Evolutionary conservation across 108 stramenopile genomes (phyloP).

Genomic region (Skeletonema tropicum): DNA sequence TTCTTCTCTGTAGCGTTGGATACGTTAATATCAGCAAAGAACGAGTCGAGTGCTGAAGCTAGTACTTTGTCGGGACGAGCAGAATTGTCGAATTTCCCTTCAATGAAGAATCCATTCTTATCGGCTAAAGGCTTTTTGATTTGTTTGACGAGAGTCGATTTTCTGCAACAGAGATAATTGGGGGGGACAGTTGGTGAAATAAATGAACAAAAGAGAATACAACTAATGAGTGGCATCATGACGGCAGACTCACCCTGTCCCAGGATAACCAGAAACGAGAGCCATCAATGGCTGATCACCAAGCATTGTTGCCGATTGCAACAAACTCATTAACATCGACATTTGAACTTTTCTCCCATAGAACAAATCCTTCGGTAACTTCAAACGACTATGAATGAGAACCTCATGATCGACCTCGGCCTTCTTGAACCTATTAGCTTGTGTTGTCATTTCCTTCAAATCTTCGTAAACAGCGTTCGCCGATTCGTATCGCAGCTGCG

Average conservation of each 20-base stretch:
- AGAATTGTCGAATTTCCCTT: conserved; percentile 30
- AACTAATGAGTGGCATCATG: background rate
- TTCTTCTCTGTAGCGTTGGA: background rate
- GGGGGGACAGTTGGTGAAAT: background rate
- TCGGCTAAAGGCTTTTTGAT: conserved; percentile 22
- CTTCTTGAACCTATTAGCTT: background rate
- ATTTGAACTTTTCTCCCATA: conserved; percentile 36
- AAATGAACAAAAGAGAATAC: background rate
- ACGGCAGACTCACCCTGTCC: conserved; percentile 21
- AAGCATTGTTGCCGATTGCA: conserved; percentile 11
- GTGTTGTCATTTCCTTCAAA: conserved; percentile 25
- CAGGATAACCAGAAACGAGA: conserved; percentile 30
- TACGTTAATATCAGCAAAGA: conserved; percentile 8
- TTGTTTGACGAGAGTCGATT: conserved; percentile 32
- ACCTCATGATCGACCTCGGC: conserved; percentile 1
- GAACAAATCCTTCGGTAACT: conserved; percentile 16
- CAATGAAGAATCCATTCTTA: conserved; percentile 19
- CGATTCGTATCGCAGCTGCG: conserved; percentile 15
- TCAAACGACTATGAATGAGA: background rate
- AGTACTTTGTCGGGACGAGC: conserved; percentile 31
- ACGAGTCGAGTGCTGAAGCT: conserved; percentile 11
- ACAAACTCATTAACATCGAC: conserved; percentile 25
- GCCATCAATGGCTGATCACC: conserved; percentile 37
- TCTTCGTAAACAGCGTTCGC: conserved; percentile 28
- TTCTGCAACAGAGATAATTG: conserved; percentile 3